phyloP scores from a whole-genome alignment of 345 rosid genomes.

The Gossypium stocksii region DNA sequence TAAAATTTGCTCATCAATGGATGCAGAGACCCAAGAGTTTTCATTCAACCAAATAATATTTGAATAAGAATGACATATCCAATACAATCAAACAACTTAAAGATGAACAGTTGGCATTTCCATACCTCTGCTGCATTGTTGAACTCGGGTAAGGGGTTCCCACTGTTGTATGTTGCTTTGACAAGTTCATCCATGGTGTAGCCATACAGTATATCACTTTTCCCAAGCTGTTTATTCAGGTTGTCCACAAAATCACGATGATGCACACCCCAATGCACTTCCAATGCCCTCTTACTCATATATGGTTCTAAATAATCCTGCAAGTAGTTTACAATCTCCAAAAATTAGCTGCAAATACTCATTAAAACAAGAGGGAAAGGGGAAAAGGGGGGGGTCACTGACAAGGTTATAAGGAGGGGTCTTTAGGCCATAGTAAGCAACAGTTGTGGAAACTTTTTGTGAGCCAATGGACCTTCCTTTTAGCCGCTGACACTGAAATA shows the following conservation, averaged over 20 bases:
- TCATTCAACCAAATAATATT: background rate
- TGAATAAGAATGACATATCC: background rate
- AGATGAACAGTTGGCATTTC: background rate
- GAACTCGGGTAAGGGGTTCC: slow-evolving; percentile 78
- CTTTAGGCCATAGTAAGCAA: slow-evolving; percentile 77
- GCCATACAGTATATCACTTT: slow-evolving; percentile 60
- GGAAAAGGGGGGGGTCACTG: slow-evolving; percentile 18
- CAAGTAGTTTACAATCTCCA: background rate
- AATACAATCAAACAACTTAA: background rate
- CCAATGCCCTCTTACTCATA: slow-evolving; percentile 67
- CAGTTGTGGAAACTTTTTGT: slow-evolving; percentile 34
- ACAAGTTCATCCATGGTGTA: slow-evolving; percentile 85
- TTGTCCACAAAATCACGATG: slow-evolving; percentile 62
- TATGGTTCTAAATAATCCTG: slow-evolving; percentile 93
- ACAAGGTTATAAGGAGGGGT: slow-evolving; percentile 87
- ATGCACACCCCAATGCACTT: slow-evolving; percentile 76
- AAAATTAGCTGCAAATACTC: background rate
- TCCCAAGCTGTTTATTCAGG: slow-evolving; percentile 63
- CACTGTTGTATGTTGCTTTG: slow-evolving; percentile 72
- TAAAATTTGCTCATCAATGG: background rate
- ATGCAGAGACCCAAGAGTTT: background rate
- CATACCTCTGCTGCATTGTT: slow-evolving; percentile 81
- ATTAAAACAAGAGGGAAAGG: background rate
- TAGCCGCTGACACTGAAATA: slow-evolving; percentile 31
- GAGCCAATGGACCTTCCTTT: slow-evolving; percentile 30